Base-by-base conservation (phyloP, 768 basidiomycete genomes). In the Suillus lakei region DNA sequence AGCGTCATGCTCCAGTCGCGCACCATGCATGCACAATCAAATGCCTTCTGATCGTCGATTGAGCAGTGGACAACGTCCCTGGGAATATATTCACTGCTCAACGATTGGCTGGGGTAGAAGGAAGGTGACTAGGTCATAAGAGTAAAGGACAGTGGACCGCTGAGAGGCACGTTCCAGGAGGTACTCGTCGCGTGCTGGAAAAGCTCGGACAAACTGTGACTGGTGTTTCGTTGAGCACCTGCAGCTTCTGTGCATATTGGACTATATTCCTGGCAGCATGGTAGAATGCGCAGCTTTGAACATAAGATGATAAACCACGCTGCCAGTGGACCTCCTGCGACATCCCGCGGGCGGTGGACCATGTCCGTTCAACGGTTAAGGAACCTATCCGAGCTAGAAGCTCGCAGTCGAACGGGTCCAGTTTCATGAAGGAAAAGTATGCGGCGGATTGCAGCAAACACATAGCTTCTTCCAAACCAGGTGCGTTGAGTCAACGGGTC, bases 401-500 rank as follows among this genome's bases (percentile, higher is more conserved):
- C n/a, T 65, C 41, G 10, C 69, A 34, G 41, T 81, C 77, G 8
- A 66, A 65, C 4, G 44, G 3, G 8, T 67, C 67, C 15, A 81
- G 70, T 36, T 63, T 67, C 72, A 80, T 76, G 61, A 83, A 83
- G 3, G 84, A 83, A 43, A 69, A 72, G 41, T 71, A 78, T 18
- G 70, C 67, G 8, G 82, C 77, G 2, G 79, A 80, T 23, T 61
- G 61, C 48, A 83, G 69, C 55, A 78, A 73, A 48, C 66, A 63
- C 26, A 84, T 69, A 0, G 83, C 82, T 63, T 82, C 76, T 56
- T 81, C 76, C 4, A 76, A 75, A 12, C 84, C 84, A n/a, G 0
- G 80, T 82, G 18, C 78, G 77, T 2, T 66, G 66, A 0, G 79
- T 82, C 44, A 85, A 71, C 0, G 82, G 82, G 67, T 85, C 84